These are phyloP conservation scores for Myriosclerotinia duriaeana DNA, from an alignment of 2,329 filamentous ascomycete genomes.

Conservation along the genomic window DNA sequence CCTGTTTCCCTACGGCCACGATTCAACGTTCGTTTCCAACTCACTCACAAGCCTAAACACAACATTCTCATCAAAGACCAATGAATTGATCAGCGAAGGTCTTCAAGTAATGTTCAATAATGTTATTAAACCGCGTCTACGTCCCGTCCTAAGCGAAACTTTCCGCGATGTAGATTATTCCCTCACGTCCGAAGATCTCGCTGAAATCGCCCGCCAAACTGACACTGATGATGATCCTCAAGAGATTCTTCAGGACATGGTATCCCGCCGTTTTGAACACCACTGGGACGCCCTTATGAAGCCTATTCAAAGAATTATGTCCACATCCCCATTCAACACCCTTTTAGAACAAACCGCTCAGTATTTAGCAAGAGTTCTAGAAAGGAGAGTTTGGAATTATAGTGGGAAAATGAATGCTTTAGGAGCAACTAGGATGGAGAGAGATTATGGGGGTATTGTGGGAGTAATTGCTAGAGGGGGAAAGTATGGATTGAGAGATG, in stretches of 20 bases:
- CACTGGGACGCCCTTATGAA: slow-evolving; percentile 84
- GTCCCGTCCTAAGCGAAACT: slow-evolving; percentile 80
- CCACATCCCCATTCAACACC: slow-evolving; percentile 71
- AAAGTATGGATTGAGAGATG: slow-evolving; percentile 74
- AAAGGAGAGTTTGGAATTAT: slow-evolving; percentile 83
- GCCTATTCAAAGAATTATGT: slow-evolving; percentile 82
- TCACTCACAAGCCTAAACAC: slow-evolving; percentile 67
- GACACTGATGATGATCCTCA: slow-evolving; percentile 49
- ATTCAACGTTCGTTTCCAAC: slow-evolving; percentile 67
- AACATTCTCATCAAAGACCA: slow-evolving; percentile 74
- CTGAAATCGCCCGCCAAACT: slow-evolving; percentile 54
- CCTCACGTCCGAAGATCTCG: slow-evolving; percentile 60
- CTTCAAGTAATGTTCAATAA: slow-evolving; percentile 83
- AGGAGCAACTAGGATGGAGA: slow-evolving; percentile 78
- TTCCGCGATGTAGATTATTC: slow-evolving; percentile 92
- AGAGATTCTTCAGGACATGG: slow-evolving; percentile 59
- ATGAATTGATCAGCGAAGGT: slow-evolving; percentile 79
- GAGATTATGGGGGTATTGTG: slow-evolving; percentile 78
- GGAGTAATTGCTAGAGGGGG: slow-evolving; percentile 63
- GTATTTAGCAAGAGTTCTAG: slow-evolving; percentile 57
- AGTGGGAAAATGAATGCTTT: slow-evolving; percentile 73
- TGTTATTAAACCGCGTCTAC: slow-evolving; percentile 80
- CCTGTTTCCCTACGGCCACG: slow-evolving; percentile 77
- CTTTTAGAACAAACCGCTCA: slow-evolving; percentile 50
- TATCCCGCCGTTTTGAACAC: slow-evolving; percentile 76